Base-by-base conservation (phyloP, 2,329 filamentous ascomycete genomes). In the Ophiocordyceps unilateralis region DNA sequence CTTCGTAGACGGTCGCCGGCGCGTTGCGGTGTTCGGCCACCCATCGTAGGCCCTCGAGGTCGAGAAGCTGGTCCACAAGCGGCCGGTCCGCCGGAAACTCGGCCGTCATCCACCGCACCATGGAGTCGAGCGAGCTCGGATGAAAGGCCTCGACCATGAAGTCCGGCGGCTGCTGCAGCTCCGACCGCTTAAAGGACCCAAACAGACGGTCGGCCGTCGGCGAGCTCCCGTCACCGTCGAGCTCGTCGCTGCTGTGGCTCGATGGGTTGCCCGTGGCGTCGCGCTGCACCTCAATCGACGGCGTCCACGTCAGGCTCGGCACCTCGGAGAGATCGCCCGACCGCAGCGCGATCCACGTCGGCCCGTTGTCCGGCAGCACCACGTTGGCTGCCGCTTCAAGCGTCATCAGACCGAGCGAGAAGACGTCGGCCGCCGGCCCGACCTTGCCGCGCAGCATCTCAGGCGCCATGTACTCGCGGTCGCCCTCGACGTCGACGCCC, bases 321-420 rank as follows among this genome's bases (percentile, higher is more conserved):
- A 96, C 75, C 50, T 89, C 84, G 45, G 82, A 86, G 56, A 95
- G 79, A 57, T 96, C 88, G 30, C 87, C 89, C 44, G 83, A 83
- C 41, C 91, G 78, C 40, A 98, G 72, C 40, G 85, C 85, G 54
- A 89, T 79, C 91, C 91, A 98, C 15, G 82, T 84, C 15, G 79
- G 74, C 39, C 91, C 91, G 50, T 96, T 94, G 55, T 95, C 87
- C 0, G 91, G 91, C 23, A 98, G 78, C 48, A 86, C 80, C 41
- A 94, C 87, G 55, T 98, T 98, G 48, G 83, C 87, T 22, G 87
- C 89, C 53, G 88, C 91, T 64, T 98, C 91, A 41, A 95, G 76
- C 58, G 94, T 83, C 60, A 96, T 93, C 53, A 96, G 75, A 42
- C 91, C 91, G 24, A 98, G 75, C 11, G 91, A 85, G 60, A 95